A percentile compares a stretch with the other conserved stretches of the same genome.
Evolutionary conservation across 1,139 yeast genomes (phyloP).

Genomic region (Candida glucosophila): DNA sequence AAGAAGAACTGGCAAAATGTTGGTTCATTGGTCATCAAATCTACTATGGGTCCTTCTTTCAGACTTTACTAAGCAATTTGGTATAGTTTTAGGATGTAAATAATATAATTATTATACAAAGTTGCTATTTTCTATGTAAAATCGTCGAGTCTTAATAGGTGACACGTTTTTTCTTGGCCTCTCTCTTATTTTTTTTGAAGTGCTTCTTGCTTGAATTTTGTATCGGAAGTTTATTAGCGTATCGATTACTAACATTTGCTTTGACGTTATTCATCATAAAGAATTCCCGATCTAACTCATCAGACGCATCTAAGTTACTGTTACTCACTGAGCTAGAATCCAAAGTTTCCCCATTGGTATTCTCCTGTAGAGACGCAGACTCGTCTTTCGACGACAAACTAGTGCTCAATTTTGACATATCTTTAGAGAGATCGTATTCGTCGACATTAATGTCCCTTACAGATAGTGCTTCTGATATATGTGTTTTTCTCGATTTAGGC

Average conservation of each 20-base stretch:
- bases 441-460: slow-evolving; percentile 42
- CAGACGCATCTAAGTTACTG: too few species aligned
- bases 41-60: slow-evolving; percentile 99
- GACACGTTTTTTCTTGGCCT: slow-evolving; percentile 58
- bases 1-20: slow-evolving; percentile 99
- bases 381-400: slow-evolving; percentile 38
- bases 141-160: too few species aligned
- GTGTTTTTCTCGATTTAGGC: slow-evolving; percentile 68
- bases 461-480: slow-evolving; percentile 54
- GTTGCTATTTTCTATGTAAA: background rate
- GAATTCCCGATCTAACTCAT: slow-evolving; percentile 76
- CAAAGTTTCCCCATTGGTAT: too few species aligned
- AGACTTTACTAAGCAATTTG: slow-evolving; percentile 77
- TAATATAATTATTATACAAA: slow-evolving; percentile 3
- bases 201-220: slow-evolving; percentile 12
- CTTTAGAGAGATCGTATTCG: slow-evolving; percentile 58
- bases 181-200: slow-evolving; percentile 53
- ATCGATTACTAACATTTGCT: slow-evolving; percentile 63
- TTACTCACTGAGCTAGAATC: too few species aligned
- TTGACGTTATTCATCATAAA: slow-evolving; percentile 58
- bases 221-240: too few species aligned
- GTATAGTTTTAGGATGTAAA: slow-evolving; percentile 3
- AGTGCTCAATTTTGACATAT: slow-evolving; percentile 65
- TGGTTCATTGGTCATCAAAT: slow-evolving; percentile 98
- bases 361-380: too few species aligned